Percentiles rank a stretch among this genome's conserved stretches.
These are phyloP conservation scores for Candida schatavii DNA, from an alignment of 805 yeast species.

Conservation along the genomic window DNA sequence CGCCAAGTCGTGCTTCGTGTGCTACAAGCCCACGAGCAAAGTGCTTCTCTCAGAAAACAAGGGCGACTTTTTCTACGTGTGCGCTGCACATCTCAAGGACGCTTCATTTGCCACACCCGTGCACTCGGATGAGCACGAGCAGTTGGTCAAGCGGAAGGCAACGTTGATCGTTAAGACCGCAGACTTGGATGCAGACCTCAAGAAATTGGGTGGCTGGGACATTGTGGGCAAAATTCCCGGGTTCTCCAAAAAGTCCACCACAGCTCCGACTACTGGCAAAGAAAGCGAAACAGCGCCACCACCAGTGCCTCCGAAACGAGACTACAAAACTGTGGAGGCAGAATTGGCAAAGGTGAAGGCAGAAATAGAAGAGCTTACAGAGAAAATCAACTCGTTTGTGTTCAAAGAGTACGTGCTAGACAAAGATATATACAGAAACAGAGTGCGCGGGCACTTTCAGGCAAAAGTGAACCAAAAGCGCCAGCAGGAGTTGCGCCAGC, in stretches of 20 bases:
- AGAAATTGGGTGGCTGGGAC: constrained; percentile 35
- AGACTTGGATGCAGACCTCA: constrained; percentile 19
- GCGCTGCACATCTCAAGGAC: constrained; percentile 48
- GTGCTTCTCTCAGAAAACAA: constrained; percentile 47
- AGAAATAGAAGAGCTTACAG: constrained; percentile 16
- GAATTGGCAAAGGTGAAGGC: constrained; percentile 18
- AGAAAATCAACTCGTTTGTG: constrained; percentile 23
- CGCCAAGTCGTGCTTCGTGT: constrained; percentile 45
- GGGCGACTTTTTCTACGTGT: constrained; percentile 52
- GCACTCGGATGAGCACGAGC: constrained; percentile 33
- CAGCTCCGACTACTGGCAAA: constrained; percentile 20
- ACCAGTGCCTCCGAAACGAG: background rate
- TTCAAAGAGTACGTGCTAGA: constrained; percentile 41
- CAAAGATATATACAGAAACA: constrained; percentile 36
- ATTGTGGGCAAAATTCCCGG: constrained; percentile 19
- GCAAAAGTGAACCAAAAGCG: constrained; percentile 26
- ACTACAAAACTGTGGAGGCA: background rate
- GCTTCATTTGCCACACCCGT: constrained; percentile 41
- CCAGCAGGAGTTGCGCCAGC: constrained; percentile 29
- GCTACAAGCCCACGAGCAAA: constrained; percentile 47
- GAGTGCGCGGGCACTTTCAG: constrained; percentile 38
- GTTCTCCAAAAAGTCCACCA: constrained; percentile 11
- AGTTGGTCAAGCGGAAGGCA: constrained; percentile 19
- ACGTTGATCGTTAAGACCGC: constrained; percentile 17
- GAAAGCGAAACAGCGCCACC: constrained; percentile 15